These are phyloP conservation scores for Erysimum cheiranthoides DNA, from an alignment of 345 rosid genomes.

Conservation along the genomic window DNA sequence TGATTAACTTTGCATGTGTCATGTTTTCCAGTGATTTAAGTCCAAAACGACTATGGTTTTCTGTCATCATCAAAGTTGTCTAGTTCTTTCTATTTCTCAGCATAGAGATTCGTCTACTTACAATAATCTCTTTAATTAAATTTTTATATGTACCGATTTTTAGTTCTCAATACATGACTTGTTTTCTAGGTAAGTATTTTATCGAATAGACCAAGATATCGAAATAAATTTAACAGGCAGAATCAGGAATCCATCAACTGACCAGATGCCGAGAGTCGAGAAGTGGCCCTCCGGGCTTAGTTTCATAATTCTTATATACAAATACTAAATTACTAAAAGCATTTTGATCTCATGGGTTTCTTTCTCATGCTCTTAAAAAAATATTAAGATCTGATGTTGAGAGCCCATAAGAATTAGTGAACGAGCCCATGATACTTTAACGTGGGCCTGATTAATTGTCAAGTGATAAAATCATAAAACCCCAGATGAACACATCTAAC, in stretches of 20 bases:
- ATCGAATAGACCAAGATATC: not conserved
- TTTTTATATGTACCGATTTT: not conserved
- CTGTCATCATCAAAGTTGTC: not conserved
- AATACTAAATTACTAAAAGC: not conserved
- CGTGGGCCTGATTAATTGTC: not conserved
- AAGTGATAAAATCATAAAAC: no score
- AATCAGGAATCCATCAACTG: not conserved
- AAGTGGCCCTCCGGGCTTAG: constrained; percentile 1
- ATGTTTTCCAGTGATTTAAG: constrained; percentile 17
- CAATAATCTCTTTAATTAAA: not conserved
- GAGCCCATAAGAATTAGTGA: not conserved
- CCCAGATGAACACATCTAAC: not conserved
- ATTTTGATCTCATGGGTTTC: constrained; percentile 12
- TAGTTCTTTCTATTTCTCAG: not conserved
- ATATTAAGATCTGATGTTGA: not conserved
- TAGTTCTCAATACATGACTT: not conserved
- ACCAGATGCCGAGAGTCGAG: not conserved
- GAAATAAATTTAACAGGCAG: not conserved
- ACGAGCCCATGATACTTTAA: constrained; percentile 15
- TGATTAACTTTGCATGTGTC: constrained; percentile 24
- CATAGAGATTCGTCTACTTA: constrained; percentile 1
- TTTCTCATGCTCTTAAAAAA: not conserved
- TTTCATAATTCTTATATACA: not conserved
- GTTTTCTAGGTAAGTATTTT: not conserved
- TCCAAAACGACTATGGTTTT: not conserved